Conservation (phyloP, 768 basidiomycete genomes). For the Gloeophyllum trabeum region DNA sequence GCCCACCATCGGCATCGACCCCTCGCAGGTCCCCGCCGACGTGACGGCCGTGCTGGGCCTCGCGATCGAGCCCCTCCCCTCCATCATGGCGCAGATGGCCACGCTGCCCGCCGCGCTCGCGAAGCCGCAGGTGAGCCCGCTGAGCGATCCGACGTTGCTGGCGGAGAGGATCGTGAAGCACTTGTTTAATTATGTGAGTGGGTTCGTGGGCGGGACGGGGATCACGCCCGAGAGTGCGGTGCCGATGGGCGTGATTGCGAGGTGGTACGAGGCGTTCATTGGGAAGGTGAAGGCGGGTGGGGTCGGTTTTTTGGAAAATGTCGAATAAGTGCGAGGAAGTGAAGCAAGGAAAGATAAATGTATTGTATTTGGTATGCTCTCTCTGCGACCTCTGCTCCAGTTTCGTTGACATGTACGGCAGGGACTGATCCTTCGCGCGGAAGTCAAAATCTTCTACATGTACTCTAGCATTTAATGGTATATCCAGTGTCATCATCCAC, state of each 20-base stretch:
- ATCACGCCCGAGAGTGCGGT: slow-evolving; percentile 40
- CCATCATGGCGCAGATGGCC: slow-evolving; percentile 49
- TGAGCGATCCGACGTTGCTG: slow-evolving; percentile 36
- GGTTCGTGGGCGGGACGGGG: slow-evolving; percentile 39
- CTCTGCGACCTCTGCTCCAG: no score
- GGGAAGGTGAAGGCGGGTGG: slow-evolving; percentile 49
- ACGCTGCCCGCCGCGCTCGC: slow-evolving; percentile 24
- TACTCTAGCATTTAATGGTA: no score
- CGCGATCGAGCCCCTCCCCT: slow-evolving; percentile 62
- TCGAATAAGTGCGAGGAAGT: slow-evolving; percentile 13
- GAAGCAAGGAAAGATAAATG: no score
- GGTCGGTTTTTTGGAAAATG: slow-evolving; percentile 46
- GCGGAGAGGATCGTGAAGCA: slow-evolving; percentile 67
- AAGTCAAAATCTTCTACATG: no score
- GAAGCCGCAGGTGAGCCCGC: slow-evolving; percentile 11
- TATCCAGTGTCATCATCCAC: no score
- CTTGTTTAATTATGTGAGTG: slow-evolving; percentile 63
- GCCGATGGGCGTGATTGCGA: slow-evolving; percentile 50
- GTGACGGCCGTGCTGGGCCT: slow-evolving; percentile 72
- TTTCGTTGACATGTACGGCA: no score
- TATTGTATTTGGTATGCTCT: no score
- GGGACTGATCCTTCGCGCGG: no score
- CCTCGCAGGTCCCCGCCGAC: slow-evolving; percentile 17
- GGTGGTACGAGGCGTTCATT: slow-evolving; percentile 64
- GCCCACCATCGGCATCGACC: slow-evolving; percentile 20